phyloP scores from a whole-genome alignment of 768 basidiomycete genomes.

The Termitomyces titanicus region DNA sequence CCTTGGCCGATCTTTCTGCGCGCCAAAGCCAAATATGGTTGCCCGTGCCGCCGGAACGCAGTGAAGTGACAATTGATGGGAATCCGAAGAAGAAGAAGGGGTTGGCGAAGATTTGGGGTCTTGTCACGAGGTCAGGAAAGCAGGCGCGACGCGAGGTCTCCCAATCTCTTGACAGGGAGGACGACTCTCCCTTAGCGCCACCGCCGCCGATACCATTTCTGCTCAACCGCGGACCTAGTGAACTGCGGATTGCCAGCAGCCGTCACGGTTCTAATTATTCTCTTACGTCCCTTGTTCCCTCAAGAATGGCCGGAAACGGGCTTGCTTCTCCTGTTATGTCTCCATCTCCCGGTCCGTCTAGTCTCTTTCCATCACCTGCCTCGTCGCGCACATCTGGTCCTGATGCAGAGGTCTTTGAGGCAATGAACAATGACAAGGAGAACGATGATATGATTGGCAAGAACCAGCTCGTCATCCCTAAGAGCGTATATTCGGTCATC shows the following conservation, averaged over 20 bases:
- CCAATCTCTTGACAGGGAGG: conserved; percentile 49
- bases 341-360: conserved; percentile 77
- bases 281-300: conserved; percentile 54
- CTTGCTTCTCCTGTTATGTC: conserved; percentile 61
- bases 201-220: conserved; percentile 91
- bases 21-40: conserved; percentile 55
- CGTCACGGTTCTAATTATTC: conserved; percentile 72
- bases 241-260: conserved; percentile 31
- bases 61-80: conserved; percentile 35
- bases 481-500: conserved; percentile 47
- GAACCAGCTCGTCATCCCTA: conserved; percentile 23
- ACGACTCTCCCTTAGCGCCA: conserved; percentile 78
- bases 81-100: conserved; percentile 77
- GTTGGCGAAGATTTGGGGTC: conserved; percentile 77
- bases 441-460: conserved; percentile 34
- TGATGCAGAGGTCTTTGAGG: conserved; percentile 49
- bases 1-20: conserved; percentile 35
- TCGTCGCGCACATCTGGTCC: conserved; percentile 63
- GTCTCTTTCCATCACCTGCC: conserved; percentile 69
- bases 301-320: conserved; percentile 36
- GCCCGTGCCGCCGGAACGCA: conserved; percentile 17
- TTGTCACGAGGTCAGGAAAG: conserved; percentile 61
- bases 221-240: conserved; percentile 59
- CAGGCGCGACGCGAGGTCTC: conserved; percentile 30
- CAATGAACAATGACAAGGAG: conserved; percentile 37